phyloP scores from a whole-genome alignment of 371 early-diverging fungal species.

The Lichtheimia corymbifera region DNA sequence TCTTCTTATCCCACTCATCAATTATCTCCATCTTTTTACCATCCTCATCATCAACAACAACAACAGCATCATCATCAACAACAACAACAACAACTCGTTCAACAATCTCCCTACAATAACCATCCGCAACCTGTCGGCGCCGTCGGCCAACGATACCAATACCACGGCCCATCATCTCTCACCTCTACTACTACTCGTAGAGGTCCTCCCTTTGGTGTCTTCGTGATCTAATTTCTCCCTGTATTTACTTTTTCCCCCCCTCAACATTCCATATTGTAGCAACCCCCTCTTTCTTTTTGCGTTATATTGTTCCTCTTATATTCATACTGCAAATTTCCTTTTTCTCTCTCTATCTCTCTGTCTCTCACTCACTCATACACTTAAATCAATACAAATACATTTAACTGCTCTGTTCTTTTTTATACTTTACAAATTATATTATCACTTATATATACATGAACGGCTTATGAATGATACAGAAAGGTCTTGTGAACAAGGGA shows the following conservation, averaged over 20 bases:
- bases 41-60: not conserved
- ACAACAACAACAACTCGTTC: not conserved
- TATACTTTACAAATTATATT: too few relatives aligned
- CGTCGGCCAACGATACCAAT: conserved; percentile 2
- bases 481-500: too few relatives aligned
- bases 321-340: too few relatives aligned
- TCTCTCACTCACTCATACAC: too few relatives aligned
- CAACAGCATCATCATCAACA: not conserved
- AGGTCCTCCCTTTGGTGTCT: conserved; percentile 10
- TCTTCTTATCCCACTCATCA: not conserved
- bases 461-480: too few relatives aligned
- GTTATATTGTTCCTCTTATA: too few relatives aligned
- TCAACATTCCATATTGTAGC: too few relatives aligned
- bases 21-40: not conserved
- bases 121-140: conserved; percentile 2
- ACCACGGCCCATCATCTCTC: not conserved
- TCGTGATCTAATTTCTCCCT: conserved; percentile 5
- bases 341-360: too few relatives aligned
- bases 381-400: too few relatives aligned
- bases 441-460: too few relatives aligned
- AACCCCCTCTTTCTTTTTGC: too few relatives aligned
- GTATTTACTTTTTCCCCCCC: not conserved
- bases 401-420: too few relatives aligned
- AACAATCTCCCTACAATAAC: not conserved
- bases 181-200: not conserved